Conservation (phyloP, 768 basidiomycete species). For the Naganishia randhawae region DNA sequence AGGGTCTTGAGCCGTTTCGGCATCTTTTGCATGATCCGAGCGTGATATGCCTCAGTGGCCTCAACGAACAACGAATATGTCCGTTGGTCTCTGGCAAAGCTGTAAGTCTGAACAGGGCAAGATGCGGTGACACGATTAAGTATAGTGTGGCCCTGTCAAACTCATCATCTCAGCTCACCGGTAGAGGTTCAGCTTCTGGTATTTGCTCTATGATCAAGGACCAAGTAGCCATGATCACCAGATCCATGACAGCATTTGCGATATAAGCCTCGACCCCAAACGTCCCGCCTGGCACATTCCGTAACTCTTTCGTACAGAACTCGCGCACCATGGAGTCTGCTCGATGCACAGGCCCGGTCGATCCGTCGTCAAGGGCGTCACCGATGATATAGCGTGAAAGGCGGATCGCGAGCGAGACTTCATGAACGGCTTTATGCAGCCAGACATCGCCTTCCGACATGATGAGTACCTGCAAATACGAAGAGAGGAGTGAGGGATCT, state of each 20-base stretch:
- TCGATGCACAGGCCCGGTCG: slow-evolving; percentile 65
- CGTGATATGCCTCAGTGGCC: slow-evolving; percentile 53
- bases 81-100: slow-evolving; percentile 88
- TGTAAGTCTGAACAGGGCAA: slow-evolving; percentile 62
- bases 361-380: neutral
- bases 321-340: slow-evolving; percentile 73
- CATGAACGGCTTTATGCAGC: slow-evolving; percentile 69
- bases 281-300: slow-evolving; percentile 62
- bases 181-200: slow-evolving; percentile 59
- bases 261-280: slow-evolving; percentile 59
- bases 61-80: slow-evolving; percentile 51
- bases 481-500: slow-evolving; percentile 72
- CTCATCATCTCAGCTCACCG: slow-evolving; percentile 55
- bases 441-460: slow-evolving; percentile 95
- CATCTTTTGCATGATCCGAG: slow-evolving; percentile 56
- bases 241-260: slow-evolving; percentile 82
- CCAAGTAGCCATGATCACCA: slow-evolving; percentile 80
- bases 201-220: slow-evolving; percentile 61
- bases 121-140: slow-evolving; percentile 1
- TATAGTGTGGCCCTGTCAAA: too few species aligned
- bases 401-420: slow-evolving; percentile 56
- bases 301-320: slow-evolving; percentile 82
- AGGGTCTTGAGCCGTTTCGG: slow-evolving; percentile 64
- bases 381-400: slow-evolving; percentile 55
- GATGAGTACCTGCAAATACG: slow-evolving; percentile 87